Base-by-base conservation (phyloP, 306 rosid genomes). In the Vicia villosa region DNA sequence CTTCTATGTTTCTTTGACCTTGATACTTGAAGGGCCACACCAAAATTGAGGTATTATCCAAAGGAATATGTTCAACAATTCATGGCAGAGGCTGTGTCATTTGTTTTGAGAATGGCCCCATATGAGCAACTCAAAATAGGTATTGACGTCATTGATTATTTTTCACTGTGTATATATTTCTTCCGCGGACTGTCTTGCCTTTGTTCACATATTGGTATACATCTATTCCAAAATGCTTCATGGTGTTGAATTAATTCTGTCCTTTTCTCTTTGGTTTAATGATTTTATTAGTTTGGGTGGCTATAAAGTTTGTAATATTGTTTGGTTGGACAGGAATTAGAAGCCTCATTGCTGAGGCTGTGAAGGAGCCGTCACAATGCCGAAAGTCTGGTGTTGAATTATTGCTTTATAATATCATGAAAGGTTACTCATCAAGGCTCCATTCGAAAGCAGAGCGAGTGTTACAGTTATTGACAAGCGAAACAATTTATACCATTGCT, bases 41-140 rank as follows among this genome's bases (percentile, higher is more conserved):
- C 41, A 49, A 76, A 87, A 79, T 72, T 93, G 77, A 86, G 98
- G 74, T 86, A 83, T 75, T 93, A 90, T 62, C 86, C 91, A 37
- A 90, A 93, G 71, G 88, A 86, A 36, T 86, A 90, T 58, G 77
- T 90, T 83, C 96, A 85, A 74, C 87, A 86, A 52, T 88, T 86
- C 71, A 93, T 86, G 96, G 97, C 94, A n/a, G 94, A 93, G 82
- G 85, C 86, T 24, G 74, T 86, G 71, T 90, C 97, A n/a, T 90
- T 86, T 75, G 69, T 93, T 81, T 75, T 93, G 71, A 79, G 98
- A 78, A 93, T 85, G 77, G 87, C 96, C 77, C 84, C 90, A 8
- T 78, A 79, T 41, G 91, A 76, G 80, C 96, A 93, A 64, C 87
- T 93, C 12, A 73, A 79, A 77, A 77, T 79, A 83, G 98, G 98